These are phyloP conservation scores for Phytophthora citrophthora DNA, from an alignment of 352 stramenopile genomes.

Conservation along the genomic window DNA sequence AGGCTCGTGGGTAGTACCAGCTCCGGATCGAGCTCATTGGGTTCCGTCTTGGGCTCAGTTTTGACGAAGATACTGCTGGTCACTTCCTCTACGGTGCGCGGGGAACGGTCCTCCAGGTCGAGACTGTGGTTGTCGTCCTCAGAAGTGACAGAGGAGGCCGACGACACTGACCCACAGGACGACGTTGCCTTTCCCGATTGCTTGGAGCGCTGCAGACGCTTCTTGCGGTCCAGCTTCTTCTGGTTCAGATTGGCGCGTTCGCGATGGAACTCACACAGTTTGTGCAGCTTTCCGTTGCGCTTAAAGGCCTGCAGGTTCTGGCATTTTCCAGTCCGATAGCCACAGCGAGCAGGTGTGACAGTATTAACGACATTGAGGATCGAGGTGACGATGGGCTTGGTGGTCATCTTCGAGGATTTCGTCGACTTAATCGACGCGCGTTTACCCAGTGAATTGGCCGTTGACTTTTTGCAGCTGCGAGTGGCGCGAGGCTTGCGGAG, in stretches of 20 bases:
- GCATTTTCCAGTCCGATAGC: slow-evolving; percentile 86
- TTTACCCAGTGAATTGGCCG: slow-evolving; percentile 13
- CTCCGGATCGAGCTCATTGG: slow-evolving; percentile 23
- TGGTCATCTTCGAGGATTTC: slow-evolving; percentile 5
- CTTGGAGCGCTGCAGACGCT: slow-evolving; percentile 62
- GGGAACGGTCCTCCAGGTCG: slow-evolving; percentile 39
- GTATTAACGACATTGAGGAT: neutral
- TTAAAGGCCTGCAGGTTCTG: slow-evolving; percentile 81
- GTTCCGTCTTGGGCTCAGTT: slow-evolving; percentile 17
- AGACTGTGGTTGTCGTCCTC: slow-evolving; percentile 45
- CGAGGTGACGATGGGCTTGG: slow-evolving; percentile 15
- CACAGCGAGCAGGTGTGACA: slow-evolving; percentile 52
- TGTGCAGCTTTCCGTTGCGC: slow-evolving; percentile 86
- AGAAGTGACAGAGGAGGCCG: slow-evolving; percentile 34
- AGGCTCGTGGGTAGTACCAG: slow-evolving; percentile 61
- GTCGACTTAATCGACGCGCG: slow-evolving; percentile 11
- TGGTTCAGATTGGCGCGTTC: slow-evolving; percentile 87
- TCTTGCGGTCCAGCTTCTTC: slow-evolving; percentile 89
- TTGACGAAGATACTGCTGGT: slow-evolving; percentile 33
- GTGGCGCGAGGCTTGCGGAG: neutral
- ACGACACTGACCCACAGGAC: slow-evolving; percentile 48
- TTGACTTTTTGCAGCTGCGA: slow-evolving; percentile 14
- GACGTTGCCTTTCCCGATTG: slow-evolving; percentile 17
- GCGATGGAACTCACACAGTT: slow-evolving; percentile 86
- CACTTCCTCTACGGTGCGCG: slow-evolving; percentile 60